Percentiles rank a stretch among this genome's conserved stretches.
phyloP scores from a whole-genome alignment of 768 basidiomycete species.

The Termitomyces heimii region DNA sequence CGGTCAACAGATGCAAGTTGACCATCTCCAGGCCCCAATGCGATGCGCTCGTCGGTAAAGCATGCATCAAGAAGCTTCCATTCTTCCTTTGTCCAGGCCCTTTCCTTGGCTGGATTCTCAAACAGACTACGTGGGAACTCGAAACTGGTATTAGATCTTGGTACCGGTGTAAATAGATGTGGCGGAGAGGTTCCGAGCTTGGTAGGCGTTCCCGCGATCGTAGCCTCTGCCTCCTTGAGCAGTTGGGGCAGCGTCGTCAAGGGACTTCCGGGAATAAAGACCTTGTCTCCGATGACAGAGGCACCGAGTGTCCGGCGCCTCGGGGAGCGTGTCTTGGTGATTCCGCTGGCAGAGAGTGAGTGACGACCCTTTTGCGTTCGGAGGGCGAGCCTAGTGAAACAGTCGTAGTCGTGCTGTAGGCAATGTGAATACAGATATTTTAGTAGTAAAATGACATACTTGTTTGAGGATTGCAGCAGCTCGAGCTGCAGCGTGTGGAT shows the following conservation, averaged over 20 bases:
- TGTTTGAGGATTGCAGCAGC: slow-evolving; percentile 92
- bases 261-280: slow-evolving; percentile 51
- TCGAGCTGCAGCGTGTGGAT: slow-evolving; percentile 82
- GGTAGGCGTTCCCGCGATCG: slow-evolving; percentile 25
- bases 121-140: neutral
- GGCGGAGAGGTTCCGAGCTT: neutral
- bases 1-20: slow-evolving; percentile 39
- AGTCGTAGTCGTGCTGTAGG: slow-evolving; percentile 80
- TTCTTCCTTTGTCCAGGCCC: slow-evolving; percentile 65
- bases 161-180: neutral
- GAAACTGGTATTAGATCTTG: neutral
- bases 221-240: slow-evolving; percentile 51
- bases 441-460: slow-evolving; percentile 36
- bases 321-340: slow-evolving; percentile 21
- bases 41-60: slow-evolving; percentile 65
- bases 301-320: slow-evolving; percentile 15
- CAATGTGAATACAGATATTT: neutral
- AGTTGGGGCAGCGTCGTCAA: slow-evolving; percentile 49
- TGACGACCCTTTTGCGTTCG: slow-evolving; percentile 2
- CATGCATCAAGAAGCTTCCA: slow-evolving; percentile 80
- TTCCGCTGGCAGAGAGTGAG: slow-evolving; percentile 21
- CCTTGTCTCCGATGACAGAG: slow-evolving; percentile 43
- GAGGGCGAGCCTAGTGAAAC: slow-evolving; percentile 49
- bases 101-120: slow-evolving; percentile 7
- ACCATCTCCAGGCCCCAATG: slow-evolving; percentile 36